Base-by-base conservation (phyloP, 176 grass and related monocot species). In the Ensete ventricosum region DNA sequence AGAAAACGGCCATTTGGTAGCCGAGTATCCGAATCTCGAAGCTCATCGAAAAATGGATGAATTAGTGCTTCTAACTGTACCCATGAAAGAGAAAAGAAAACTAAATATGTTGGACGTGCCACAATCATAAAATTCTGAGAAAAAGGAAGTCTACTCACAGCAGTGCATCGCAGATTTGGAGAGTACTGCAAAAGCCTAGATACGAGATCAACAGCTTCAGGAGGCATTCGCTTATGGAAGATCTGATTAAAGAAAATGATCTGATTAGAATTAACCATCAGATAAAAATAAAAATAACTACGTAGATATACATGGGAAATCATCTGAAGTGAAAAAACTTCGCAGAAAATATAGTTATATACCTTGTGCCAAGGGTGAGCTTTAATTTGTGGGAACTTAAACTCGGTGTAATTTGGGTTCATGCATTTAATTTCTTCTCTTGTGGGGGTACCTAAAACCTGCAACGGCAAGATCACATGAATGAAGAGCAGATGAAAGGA, bases 401-500 rank as follows among this genome's bases (percentile, higher is more conserved):
- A 93, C 49, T 96, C 88, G 0, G 85, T 88, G 53, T 96, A 96
- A 68, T 91, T 96, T 5, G 92, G 92, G 52, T 96, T 96, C 88
- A 96, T 96, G 24, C 80, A 87, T 80, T 96, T 96, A 62, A 96
- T 96, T 88, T 96, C 92, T 71, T 96, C 92, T 71, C 92, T 83
- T 79, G 92, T 96, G 7, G 92, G 92, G 53, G 92, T 96, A 72
- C 92, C 92, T 67, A 96, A 78, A 79, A 96, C 84, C 89, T 91
- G 77, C 68, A 84, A 65, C 55, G 79, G 66, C 12, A 20, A 14
- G 34, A 14, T 12, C 73, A 63, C 26, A 17, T 50, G 29, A 51
- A 19, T 69, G 54, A 54, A 50, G 8, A 70, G 49, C 2, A 80
- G 26, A 78, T 75, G 50, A 73, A 54, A 78, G 10, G 50, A 21